These are phyloP conservation scores for Colletotrichum magnum DNA, from an alignment of 2,329 filamentous ascomycete genomes.

Conservation along the genomic window DNA sequence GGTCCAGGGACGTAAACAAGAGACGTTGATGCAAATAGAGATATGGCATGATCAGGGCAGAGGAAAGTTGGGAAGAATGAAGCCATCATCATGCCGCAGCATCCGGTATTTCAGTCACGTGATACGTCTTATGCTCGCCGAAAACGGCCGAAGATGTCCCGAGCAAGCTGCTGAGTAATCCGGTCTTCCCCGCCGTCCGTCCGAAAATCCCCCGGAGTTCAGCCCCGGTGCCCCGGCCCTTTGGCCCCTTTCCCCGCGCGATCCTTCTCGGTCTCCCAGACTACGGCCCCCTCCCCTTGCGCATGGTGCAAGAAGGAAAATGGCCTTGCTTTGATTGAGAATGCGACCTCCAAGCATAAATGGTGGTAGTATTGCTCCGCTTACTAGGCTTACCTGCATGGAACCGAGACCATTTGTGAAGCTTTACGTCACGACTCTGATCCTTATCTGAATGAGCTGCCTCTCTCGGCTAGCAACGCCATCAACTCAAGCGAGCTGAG, in stretches of 20 bases:
- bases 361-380: conserved; percentile 1
- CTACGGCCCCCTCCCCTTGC: no score
- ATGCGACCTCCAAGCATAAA: not conserved
- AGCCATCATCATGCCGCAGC: no score
- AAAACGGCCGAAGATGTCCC: not conserved
- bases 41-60: not conserved
- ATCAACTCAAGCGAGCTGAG: not conserved
- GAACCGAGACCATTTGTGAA: not conserved
- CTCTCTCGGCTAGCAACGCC: conserved; percentile 14
- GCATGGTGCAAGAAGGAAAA: no score
- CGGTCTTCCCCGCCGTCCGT: not conserved
- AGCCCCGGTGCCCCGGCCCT: conserved; percentile 1
- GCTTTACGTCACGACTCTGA: conserved; percentile 35
- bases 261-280: not conserved
- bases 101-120: no score
- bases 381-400: conserved; percentile 1
- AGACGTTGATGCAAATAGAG: not conserved
- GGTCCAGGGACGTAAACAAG: not conserved
- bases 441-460: conserved; percentile 34
- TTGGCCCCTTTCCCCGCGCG: conserved; percentile 8
- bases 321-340: not conserved
- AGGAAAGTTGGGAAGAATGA: no score
- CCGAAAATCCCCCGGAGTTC: conserved; percentile 1
- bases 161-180: not conserved
- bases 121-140: no score